Evolutionary conservation across 805 yeast genomes (phyloP).

Genomic region (Dipodascus geniculatus): DNA sequence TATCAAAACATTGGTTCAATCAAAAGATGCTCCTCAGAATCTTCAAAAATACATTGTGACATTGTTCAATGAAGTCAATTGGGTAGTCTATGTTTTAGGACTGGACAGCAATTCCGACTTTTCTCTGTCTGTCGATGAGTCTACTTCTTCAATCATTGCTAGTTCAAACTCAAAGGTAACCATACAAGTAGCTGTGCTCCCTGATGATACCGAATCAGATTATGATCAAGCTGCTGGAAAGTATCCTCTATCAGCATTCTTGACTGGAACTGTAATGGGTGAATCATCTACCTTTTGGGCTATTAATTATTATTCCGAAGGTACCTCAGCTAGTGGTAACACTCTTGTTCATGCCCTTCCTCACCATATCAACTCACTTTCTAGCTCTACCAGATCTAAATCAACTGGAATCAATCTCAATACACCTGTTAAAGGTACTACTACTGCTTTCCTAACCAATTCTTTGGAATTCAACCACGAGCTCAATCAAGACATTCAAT

Average conservation of each 20-base stretch:
- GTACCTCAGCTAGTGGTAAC: conserved; percentile 33
- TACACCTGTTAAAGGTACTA: conserved; percentile 37
- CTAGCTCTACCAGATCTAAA: conserved; percentile 22
- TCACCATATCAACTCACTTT: conserved; percentile 43
- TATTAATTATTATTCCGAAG: conserved; percentile 38
- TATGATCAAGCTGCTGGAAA: conserved; percentile 63
- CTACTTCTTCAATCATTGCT: conserved; percentile 12
- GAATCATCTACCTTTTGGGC: conserved; percentile 38
- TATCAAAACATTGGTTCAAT: background rate
- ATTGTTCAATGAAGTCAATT: conserved; percentile 31
- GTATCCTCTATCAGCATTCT: conserved; percentile 40
- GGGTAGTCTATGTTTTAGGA: conserved; percentile 41
- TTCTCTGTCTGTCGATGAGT: conserved; percentile 22
- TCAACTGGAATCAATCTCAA: conserved; percentile 30
- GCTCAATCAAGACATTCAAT: conserved; percentile 34
- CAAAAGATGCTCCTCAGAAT: background rate
- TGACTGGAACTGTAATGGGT: conserved; percentile 36
- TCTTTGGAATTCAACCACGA: conserved; percentile 24
- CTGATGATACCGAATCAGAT: conserved; percentile 23
- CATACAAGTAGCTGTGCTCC: conserved; percentile 44
- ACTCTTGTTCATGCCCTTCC: conserved; percentile 53
- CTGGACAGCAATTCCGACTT: conserved; percentile 19
- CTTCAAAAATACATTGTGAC: conserved; percentile 30
- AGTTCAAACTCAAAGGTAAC: conserved; percentile 17
- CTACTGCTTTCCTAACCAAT: conserved; percentile 27